Conservation (phyloP, 208 protist species). For the Leishmania tarentolae region DNA sequence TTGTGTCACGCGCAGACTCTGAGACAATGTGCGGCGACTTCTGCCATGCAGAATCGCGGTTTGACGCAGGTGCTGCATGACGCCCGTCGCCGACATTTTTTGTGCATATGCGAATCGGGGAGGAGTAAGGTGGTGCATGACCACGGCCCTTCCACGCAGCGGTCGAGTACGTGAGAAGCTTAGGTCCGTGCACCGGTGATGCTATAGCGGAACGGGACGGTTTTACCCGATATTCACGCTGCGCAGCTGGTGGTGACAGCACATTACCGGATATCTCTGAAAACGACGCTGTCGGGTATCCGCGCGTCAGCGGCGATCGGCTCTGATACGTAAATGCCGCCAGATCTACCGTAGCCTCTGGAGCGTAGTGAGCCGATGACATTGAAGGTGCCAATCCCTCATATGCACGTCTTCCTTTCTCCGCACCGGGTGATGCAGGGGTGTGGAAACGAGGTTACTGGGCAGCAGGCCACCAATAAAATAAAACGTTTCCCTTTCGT, state of each 20-base stretch:
- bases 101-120: neutral
- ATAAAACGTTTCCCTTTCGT: neutral
- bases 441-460: neutral
- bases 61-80: neutral
- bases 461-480: neutral
- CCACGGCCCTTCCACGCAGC: neutral
- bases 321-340: neutral
- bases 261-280: neutral
- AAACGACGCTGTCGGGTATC: neutral
- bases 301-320: neutral
- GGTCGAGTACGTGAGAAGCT: neutral
- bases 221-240: neutral
- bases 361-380: neutral
- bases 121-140: neutral
- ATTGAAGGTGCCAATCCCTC: neutral
- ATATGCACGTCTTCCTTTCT: neutral
- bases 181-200: neutral
- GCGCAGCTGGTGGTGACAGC: neutral
- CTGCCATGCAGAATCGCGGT: neutral
- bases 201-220: neutral
- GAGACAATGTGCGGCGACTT: neutral
- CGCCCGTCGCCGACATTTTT: neutral
- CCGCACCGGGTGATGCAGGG: neutral
- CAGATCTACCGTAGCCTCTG: slow-evolving; percentile 3
- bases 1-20: neutral